A percentile compares a stretch with the other conserved stretches of the same genome.
phyloP scores from a whole-genome alignment of 257 asterid genomes.

The Capsicum rhomboideum region DNA sequence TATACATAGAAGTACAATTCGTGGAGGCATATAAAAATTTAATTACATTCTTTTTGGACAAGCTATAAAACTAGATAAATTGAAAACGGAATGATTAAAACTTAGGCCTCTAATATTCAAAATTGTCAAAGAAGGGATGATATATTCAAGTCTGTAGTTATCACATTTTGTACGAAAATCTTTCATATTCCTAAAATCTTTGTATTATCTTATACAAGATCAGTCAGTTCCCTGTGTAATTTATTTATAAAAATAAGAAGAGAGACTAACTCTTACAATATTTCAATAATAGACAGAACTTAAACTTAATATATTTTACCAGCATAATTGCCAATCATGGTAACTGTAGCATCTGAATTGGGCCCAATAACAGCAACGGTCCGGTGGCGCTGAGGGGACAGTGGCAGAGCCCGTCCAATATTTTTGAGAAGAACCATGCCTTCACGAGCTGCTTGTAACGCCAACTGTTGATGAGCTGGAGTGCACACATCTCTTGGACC shows the following conservation, averaged over 20 bases:
- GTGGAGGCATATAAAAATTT: background rate
- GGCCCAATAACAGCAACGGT: conserved; percentile 86
- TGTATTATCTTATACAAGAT: background rate
- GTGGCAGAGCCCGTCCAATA: conserved; percentile 51
- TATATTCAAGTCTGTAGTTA: background rate
- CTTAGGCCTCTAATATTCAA: background rate
- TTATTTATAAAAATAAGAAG: background rate
- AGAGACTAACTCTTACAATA: background rate
- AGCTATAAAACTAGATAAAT: background rate
- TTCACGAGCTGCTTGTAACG: conserved; percentile 93
- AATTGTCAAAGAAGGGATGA: background rate
- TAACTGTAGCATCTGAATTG: conserved; percentile 60
- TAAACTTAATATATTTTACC: conserved; percentile 23
- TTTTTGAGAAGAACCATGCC: conserved; percentile 76
- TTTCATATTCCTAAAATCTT: background rate
- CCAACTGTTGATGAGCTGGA: conserved; percentile 62
- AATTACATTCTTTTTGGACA: too few species aligned
- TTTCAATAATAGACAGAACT: too few species aligned
- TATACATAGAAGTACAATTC: background rate
- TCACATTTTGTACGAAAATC: background rate
- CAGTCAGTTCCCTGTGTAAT: background rate
- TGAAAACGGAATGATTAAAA: background rate
- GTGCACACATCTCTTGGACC: conserved; percentile 84
- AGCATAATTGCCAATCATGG: conserved; percentile 95
- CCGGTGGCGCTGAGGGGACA: conserved; percentile 36